Percentiles rank a stretch among this genome's conserved stretches.
phyloP scores from a whole-genome alignment of 2,329 filamentous ascomycete genomes.

The Madurella mycetomatis region DNA sequence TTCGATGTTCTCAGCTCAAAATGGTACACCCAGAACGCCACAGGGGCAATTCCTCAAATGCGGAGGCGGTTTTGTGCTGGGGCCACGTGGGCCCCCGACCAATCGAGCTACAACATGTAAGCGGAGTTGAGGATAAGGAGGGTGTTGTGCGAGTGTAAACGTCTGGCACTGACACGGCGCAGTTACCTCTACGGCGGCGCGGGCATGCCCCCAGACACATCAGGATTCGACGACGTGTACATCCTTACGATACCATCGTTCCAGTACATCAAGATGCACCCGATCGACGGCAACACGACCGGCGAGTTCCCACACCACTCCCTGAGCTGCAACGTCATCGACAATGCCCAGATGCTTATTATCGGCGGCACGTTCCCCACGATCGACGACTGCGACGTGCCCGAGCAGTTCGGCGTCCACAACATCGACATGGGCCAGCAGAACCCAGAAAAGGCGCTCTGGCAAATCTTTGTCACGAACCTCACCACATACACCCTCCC shows the following conservation, averaged over 20 bases:
- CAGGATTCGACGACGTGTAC: constrained; percentile 59
- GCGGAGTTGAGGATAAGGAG: constrained; percentile 20
- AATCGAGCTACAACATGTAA: constrained; percentile 61
- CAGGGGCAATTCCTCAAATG: constrained; percentile 47
- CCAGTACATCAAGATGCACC: constrained; percentile 56
- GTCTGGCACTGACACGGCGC: neutral
- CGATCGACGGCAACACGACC: constrained; percentile 36
- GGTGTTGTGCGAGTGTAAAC: too few species aligned
- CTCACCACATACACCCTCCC: constrained; percentile 53
- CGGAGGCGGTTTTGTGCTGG: constrained; percentile 59
- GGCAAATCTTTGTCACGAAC: constrained; percentile 48
- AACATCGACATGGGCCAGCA: constrained; percentile 51
- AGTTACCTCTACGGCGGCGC: constrained; percentile 60
- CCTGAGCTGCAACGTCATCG: constrained; percentile 54
- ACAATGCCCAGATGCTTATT: constrained; percentile 56
- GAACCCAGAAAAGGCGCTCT: constrained; percentile 42
- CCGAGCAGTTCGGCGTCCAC: constrained; percentile 50
- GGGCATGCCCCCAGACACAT: constrained; percentile 41
- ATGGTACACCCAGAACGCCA: constrained; percentile 58
- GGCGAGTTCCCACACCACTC: constrained; percentile 48
- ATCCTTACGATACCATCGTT: constrained; percentile 60
- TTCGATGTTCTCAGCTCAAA: constrained; percentile 57
- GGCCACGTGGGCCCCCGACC: constrained; percentile 54
- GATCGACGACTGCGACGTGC: constrained; percentile 47
- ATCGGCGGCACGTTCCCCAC: constrained; percentile 56